Evolutionary conservation across 306 rosid genomes (phyloP).

Genomic region (Calophaca sinica): DNA sequence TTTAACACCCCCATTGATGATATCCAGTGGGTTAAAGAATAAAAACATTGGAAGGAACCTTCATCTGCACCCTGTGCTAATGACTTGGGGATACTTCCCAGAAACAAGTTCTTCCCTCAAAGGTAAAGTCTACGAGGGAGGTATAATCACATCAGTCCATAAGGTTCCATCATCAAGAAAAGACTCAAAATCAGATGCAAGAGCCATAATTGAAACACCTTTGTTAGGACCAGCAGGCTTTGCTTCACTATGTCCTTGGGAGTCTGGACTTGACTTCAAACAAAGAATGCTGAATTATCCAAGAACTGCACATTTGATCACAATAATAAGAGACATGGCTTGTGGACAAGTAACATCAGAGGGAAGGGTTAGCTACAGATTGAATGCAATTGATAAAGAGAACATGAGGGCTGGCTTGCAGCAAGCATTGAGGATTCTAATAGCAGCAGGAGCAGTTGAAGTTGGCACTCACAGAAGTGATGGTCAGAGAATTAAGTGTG

Average conservation of each 20-base stretch:
- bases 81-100: conserved; percentile 95
- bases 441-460: conserved; percentile 53
- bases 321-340: conserved; percentile 68
- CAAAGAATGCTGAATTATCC: conserved; percentile 68
- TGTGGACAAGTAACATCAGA: conserved; percentile 63
- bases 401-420: conserved; percentile 47
- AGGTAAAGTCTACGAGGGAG: conserved; percentile 79
- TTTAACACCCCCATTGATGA: conserved; percentile 75
- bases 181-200: conserved; percentile 45
- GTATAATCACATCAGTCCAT: conserved; percentile 79
- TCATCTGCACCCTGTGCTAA: conserved; percentile 84
- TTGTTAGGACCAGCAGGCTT: conserved; percentile 70
- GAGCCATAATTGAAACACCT: conserved; percentile 80
- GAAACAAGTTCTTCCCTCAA: conserved; percentile 58
- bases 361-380: conserved; percentile 56
- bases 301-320: conserved; percentile 72
- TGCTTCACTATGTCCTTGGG: conserved; percentile 67
- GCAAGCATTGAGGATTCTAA: conserved; percentile 47
- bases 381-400: conserved; percentile 37
- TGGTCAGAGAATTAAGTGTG: conserved; percentile 48
- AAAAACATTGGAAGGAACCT: conserved; percentile 76
- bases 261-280: conserved; percentile 70
- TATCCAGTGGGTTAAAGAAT: conserved; percentile 78
- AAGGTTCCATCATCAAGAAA: conserved; percentile 48
- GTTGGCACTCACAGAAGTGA: conserved; percentile 57